Evolutionary conservation across 2,329 filamentous ascomycete genomes (phyloP).

Genomic region (Sarocladium strictum): DNA sequence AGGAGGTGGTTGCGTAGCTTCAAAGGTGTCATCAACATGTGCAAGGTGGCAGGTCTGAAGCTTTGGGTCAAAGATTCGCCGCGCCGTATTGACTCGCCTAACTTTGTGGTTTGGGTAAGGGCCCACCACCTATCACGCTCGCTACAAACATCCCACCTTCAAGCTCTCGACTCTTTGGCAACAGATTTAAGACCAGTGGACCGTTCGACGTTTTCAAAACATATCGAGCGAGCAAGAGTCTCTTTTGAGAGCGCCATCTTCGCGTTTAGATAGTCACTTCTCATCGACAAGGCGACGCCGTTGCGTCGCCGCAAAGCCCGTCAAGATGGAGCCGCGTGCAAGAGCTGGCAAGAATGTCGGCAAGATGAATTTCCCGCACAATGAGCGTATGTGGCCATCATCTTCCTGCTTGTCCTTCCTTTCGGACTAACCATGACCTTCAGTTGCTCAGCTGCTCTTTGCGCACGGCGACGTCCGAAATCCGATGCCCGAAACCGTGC

Average conservation of each 20-base stretch:
- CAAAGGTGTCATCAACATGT: conserved; percentile 3
- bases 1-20: background rate
- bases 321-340: conserved; percentile 68
- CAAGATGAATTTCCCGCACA: conserved; percentile 71
- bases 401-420: background rate
- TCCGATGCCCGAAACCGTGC: conserved; percentile 77
- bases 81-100: conserved; percentile 15
- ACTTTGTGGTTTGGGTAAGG: no score
- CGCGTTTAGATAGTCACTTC: background rate
- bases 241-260: no score
- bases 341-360: conserved; percentile 74
- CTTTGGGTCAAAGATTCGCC: conserved; percentile 33
- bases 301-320: conserved; percentile 6
- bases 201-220: no score
- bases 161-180: no score
- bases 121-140: background rate
- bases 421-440: background rate
- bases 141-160: no score
- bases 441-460: conserved; percentile 69
- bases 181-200: no score
- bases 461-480: conserved; percentile 73
- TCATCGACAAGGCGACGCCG: background rate
- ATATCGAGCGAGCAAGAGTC: no score
- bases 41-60: conserved; percentile 21
- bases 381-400: conserved; percentile 53